Percentiles rank a stretch among this genome's conserved stretches.
Evolutionary conservation across 768 basidiomycete species (phyloP).

Genomic region (Psilocybe azurescens): DNA sequence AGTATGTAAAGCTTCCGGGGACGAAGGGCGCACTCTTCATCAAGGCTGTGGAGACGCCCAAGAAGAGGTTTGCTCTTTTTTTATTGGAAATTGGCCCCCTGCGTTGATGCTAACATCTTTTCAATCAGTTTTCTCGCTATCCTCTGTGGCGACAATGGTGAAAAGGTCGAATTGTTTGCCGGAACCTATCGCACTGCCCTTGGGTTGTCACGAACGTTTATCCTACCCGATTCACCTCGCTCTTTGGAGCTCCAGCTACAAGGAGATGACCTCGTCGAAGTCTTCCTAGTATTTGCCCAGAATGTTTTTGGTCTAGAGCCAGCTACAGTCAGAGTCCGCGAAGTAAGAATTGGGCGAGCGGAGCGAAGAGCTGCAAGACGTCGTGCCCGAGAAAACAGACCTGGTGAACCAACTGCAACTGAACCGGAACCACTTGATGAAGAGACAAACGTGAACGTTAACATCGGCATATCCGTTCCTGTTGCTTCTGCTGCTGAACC

Average conservation of each 20-base stretch:
- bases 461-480: constrained; percentile 63
- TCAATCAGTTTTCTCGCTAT: constrained; percentile 85
- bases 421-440: constrained; percentile 58
- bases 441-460: constrained; percentile 63
- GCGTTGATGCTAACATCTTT: constrained; percentile 8
- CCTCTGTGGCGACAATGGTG: constrained; percentile 89
- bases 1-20: constrained; percentile 91
- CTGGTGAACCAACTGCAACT: constrained; percentile 49
- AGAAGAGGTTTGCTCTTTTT: constrained; percentile 68
- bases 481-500: constrained; percentile 45
- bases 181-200: constrained; percentile 91
- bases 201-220: constrained; percentile 90
- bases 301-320: constrained; percentile 94
- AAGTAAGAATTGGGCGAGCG: constrained; percentile 88
- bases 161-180: constrained; percentile 93
- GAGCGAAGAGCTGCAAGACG: constrained; percentile 86
- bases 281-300: constrained; percentile 89
- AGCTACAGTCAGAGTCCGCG: constrained; percentile 91
- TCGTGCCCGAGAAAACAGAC: constrained; percentile 71
- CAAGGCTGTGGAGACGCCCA: constrained; percentile 88
- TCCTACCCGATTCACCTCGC: constrained; percentile 88
- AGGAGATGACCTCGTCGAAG: constrained; percentile 91
- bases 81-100: neutral
- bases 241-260: constrained; percentile 88
- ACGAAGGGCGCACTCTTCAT: constrained; percentile 86